Evolutionary conservation across 2,329 filamentous ascomycete species (phyloP), one percentile per base, ranked within the genome.

Genomic region (Aspergillus carbonarius): DNA sequence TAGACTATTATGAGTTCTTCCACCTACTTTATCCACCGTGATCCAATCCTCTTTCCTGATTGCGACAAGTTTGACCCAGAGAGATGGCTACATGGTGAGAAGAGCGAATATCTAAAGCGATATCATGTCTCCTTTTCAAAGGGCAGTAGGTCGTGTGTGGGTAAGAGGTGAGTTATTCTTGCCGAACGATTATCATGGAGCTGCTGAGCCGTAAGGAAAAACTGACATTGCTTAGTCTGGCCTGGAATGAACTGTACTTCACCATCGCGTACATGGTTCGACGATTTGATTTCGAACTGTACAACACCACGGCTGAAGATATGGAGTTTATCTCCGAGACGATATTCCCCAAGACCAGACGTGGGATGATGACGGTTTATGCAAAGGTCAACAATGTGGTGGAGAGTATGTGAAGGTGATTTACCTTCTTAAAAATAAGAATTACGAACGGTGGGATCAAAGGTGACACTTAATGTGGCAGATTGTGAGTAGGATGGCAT

Each of bases 161-260:
- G 67, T 4, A 54, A 65, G 34, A 68, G 69, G 68, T 71, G 55
- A 20, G 65, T 57, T 5, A 10, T 9, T 27, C 17, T 5, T 37
- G 27, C 30, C 25, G 2, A 13, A n/a, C 7, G 30, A 35, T 34
- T n/a, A n/a, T n/a, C n/a, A n/a, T n/a, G n/a, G n/a, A n/a, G n/a
- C n/a, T n/a, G n/a, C n/a, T n/a, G n/a, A n/a, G n/a, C n/a, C n/a
- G n/a, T n/a, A n/a, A n/a, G n/a, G n/a, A n/a, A n/a, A n/a, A n/a
- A n/a, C n/a, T n/a, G n/a, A n/a, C n/a, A n/a, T n/a, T n/a, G n/a
- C 2, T n/a, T 15, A 73, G 70, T 40, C 61, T 74, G 6, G 71
- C 71, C 5, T 69, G 70, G 44, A 63, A 65, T 5, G 72, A 74
- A 51, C 42, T 74, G 3, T 74, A 70, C 55, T 35, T 69, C 30